These are phyloP conservation scores for Imleria badia DNA, from an alignment of 768 basidiomycete species.

Conservation along the genomic window DNA sequence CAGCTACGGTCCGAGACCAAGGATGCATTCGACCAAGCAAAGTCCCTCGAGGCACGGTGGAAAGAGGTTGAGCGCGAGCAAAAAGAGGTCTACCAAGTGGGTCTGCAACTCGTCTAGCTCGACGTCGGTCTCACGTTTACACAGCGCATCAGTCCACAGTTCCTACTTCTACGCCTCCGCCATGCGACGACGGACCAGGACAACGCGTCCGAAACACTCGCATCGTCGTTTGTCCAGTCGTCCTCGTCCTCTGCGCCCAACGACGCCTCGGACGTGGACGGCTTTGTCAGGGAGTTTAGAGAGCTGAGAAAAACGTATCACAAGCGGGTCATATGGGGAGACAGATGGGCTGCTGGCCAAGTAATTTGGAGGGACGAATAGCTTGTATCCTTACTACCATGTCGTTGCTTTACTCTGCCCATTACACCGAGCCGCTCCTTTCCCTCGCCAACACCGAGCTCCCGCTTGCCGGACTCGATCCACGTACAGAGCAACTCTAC, in stretches of 20 bases:
- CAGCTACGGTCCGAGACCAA: constrained; percentile 78
- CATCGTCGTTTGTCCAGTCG: constrained; percentile 77
- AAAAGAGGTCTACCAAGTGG: constrained; percentile 82
- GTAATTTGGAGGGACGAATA: constrained; percentile 79
- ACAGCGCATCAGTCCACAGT: constrained; percentile 83
- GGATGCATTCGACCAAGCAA: constrained; percentile 85
- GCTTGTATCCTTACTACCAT: constrained; percentile 14
- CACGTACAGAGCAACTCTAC: constrained; percentile 9
- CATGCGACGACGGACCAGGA: constrained; percentile 92
- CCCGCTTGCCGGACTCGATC: constrained; percentile 7
- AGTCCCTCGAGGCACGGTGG: constrained; percentile 78
- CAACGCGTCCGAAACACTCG: constrained; percentile 81
- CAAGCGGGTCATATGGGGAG: constrained; percentile 88
- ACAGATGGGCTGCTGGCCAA: constrained; percentile 81
- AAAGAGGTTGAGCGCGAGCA: constrained; percentile 87
- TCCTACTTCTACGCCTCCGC: constrained; percentile 81
- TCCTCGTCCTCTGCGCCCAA: constrained; percentile 33
- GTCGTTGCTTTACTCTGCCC: constrained; percentile 23
- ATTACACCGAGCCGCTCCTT: constrained; percentile 28
- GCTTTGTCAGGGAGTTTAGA: constrained; percentile 86
- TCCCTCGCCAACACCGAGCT: constrained; percentile 13
- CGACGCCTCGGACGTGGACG: constrained; percentile 61
- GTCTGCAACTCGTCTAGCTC: constrained; percentile 11
- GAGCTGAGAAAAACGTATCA: constrained; percentile 89
- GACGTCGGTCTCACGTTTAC: constrained; percentile 7